Percentiles rank a stretch among this genome's conserved stretches.
Conservation (phyloP, 768 basidiomycete genomes). For the Trametes cubensis region DNA sequence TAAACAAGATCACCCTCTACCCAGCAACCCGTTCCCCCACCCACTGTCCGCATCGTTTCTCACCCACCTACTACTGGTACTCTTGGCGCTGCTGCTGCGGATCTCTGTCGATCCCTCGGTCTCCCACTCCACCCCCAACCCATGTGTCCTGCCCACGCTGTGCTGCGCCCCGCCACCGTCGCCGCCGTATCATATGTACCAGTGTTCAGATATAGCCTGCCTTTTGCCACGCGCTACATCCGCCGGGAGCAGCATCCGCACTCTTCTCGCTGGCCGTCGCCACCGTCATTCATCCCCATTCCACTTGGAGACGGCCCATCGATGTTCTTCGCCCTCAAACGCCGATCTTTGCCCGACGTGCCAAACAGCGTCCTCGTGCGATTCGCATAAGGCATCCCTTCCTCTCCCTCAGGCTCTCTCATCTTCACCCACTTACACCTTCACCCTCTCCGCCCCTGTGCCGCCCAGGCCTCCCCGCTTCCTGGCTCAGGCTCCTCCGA, state of each 20-base stretch:
- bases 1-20: background rate
- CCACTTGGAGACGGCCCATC: background rate
- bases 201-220: slow-evolving; percentile 6
- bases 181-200: slow-evolving; percentile 12
- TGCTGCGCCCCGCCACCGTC: slow-evolving; percentile 14
- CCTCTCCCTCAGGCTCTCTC: background rate
- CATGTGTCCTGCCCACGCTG: slow-evolving; percentile 8
- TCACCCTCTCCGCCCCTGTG: background rate
- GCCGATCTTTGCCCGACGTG: background rate
- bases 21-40: background rate
- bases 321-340: background rate
- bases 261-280: background rate
- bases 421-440: background rate
- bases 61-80: background rate
- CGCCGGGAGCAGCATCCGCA: background rate
- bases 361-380: too few species aligned
- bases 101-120: background rate
- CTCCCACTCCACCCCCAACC: background rate
- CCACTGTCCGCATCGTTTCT: background rate
- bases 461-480: background rate
- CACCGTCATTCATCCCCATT: too few species aligned
- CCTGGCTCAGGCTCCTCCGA: background rate
- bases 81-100: slow-evolving; percentile 16
- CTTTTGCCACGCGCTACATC: slow-evolving; percentile 4
- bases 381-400: background rate